Conservation (phyloP, 352 stramenopile species). For the Pythium graminicola region DNA sequence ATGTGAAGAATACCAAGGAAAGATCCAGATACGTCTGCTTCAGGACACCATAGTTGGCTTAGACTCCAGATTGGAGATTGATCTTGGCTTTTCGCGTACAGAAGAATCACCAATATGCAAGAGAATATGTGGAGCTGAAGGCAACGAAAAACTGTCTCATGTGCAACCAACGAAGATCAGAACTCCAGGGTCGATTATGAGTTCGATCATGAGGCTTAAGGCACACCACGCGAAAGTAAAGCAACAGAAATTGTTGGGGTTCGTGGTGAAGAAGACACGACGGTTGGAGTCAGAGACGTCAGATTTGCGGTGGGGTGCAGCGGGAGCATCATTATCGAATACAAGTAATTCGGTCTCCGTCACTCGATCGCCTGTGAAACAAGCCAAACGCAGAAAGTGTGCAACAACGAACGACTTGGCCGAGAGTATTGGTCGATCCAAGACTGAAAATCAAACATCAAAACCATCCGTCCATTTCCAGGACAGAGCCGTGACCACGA, state of each 20-base stretch:
- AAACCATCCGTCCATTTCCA: background rate
- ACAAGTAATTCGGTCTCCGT: background rate
- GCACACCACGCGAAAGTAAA: constrained; percentile 10
- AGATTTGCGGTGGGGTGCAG: background rate
- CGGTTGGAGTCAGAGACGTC: background rate
- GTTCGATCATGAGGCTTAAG: constrained; percentile 13
- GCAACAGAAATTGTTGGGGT: constrained; percentile 16
- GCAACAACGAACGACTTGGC: background rate
- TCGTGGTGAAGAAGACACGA: constrained; percentile 15
- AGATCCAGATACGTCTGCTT: constrained; percentile 23
- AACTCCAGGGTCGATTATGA: constrained; percentile 11
- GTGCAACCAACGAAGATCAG: background rate
- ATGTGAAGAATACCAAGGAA: background rate
- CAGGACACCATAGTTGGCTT: constrained; percentile 24
- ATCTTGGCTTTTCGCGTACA: background rate
- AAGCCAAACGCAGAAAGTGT: background rate
- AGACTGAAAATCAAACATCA: background rate
- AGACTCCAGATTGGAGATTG: constrained; percentile 22
- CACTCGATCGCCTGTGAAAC: background rate
- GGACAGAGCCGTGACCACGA: background rate
- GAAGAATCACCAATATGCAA: background rate
- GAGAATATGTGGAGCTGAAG: background rate
- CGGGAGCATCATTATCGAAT: background rate
- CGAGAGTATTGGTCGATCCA: background rate
- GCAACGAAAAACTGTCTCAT: background rate